Conservation (phyloP, 805 yeast species). For the Ogataea methylovora region DNA sequence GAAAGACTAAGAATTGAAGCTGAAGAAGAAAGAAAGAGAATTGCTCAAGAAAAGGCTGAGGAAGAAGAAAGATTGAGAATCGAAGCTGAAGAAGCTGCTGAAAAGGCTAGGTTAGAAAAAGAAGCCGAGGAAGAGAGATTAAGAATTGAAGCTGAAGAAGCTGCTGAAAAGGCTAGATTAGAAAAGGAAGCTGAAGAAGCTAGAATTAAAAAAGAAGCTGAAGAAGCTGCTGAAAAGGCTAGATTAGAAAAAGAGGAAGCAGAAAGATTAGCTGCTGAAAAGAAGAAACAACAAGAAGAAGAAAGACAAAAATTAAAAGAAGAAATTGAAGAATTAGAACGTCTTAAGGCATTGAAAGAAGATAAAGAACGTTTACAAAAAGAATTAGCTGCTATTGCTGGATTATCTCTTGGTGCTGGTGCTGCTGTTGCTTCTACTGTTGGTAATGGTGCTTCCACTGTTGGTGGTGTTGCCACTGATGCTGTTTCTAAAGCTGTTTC, state of each 20-base stretch:
- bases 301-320: slow-evolving; percentile 29
- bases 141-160: slow-evolving; percentile 15
- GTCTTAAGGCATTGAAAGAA: slow-evolving; percentile 28
- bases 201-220: slow-evolving; percentile 9
- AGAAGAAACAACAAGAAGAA: slow-evolving; percentile 26
- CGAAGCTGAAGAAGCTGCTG: slow-evolving; percentile 21
- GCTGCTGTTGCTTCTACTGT: slow-evolving; percentile 8
- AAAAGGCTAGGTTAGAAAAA: slow-evolving; percentile 13
- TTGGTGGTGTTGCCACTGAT: slow-evolving; percentile 10
- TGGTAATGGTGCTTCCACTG: slow-evolving; percentile 12
- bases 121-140: slow-evolving; percentile 14
- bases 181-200: slow-evolving; percentile 17
- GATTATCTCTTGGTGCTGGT: slow-evolving; percentile 21
- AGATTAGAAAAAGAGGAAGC: slow-evolving; percentile 25
- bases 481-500: slow-evolving; percentile 1
- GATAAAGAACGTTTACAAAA: slow-evolving; percentile 29
- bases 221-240: slow-evolving; percentile 24
- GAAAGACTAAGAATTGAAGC: slow-evolving; percentile 33
- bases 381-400: slow-evolving; percentile 31
- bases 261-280: slow-evolving; percentile 25
- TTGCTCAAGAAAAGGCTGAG: slow-evolving; percentile 31
- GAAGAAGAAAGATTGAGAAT: slow-evolving; percentile 25
- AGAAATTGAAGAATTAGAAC: slow-evolving; percentile 15
- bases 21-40: slow-evolving; percentile 29
- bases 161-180: slow-evolving; percentile 24